A percentile compares a stretch with the other conserved stretches of the same genome.
These are phyloP conservation scores for Boletus patriciae DNA, from an alignment of 768 basidiomycete genomes.

Conservation along the genomic window DNA sequence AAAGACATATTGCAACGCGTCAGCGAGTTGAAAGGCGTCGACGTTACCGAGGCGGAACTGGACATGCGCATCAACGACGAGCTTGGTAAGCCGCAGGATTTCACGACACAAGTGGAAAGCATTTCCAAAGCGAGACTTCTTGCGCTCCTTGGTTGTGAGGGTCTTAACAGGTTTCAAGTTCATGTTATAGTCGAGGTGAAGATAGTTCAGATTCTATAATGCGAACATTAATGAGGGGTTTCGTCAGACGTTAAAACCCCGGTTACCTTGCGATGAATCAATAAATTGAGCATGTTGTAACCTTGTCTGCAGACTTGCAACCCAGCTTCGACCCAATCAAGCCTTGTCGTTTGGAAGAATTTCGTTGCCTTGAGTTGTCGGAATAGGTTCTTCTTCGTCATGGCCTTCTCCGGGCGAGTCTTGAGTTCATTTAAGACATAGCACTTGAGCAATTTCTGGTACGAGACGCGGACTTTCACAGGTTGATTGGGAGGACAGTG, in stretches of 20 bases:
- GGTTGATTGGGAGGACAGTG: slow-evolving; percentile 96
- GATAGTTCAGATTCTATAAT: slow-evolving; percentile 79
- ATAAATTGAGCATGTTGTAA: slow-evolving; percentile 98
- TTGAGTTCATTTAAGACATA: slow-evolving; percentile 94
- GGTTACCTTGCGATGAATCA: slow-evolving; percentile 94
- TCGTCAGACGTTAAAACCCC: background rate
- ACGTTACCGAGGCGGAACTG: slow-evolving; percentile 98
- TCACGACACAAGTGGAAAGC: slow-evolving; percentile 98
- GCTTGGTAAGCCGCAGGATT: slow-evolving; percentile 95
- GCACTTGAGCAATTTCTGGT: slow-evolving; percentile 96
- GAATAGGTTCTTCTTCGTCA: slow-evolving; percentile 98
- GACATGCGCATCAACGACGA: slow-evolving; percentile 98
- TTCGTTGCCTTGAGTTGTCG: slow-evolving; percentile 96
- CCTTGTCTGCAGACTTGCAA: slow-evolving; percentile 98
- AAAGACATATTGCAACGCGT: slow-evolving; percentile 97
- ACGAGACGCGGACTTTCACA: slow-evolving; percentile 98
- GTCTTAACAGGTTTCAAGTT: slow-evolving; percentile 98
- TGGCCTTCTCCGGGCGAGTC: slow-evolving; percentile 87
- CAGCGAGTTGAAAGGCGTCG: slow-evolving; percentile 98
- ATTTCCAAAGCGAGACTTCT: slow-evolving; percentile 99
- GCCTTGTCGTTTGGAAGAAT: slow-evolving; percentile 97
- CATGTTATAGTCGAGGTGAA: slow-evolving; percentile 98
- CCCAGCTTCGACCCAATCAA: slow-evolving; percentile 99
- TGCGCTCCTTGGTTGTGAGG: slow-evolving; percentile 97
- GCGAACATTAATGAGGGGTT: background rate